These are phyloP conservation scores for Eucalyptus albens DNA, from an alignment of 345 rosid genomes.

Conservation along the genomic window DNA sequence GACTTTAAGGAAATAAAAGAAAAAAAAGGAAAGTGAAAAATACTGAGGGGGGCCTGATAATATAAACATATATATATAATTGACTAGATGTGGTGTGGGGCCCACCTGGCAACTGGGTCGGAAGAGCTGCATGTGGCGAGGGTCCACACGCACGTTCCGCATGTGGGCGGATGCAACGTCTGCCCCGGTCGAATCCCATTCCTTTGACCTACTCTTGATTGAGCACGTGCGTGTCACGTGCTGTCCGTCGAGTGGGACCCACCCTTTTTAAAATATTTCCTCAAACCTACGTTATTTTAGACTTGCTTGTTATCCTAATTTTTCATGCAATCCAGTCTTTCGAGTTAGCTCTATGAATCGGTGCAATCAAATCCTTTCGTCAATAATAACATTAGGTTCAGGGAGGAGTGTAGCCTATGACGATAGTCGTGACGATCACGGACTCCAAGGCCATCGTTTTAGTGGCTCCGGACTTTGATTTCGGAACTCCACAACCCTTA, in stretches of 20 bases:
- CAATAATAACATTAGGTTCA: too few species aligned
- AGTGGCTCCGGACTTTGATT: neutral
- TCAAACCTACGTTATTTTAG: neutral
- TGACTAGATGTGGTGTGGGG: neutral
- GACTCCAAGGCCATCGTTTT: neutral
- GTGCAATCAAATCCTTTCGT: neutral
- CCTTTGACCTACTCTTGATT: neutral
- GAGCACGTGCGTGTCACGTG: neutral
- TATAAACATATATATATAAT: too few species aligned
- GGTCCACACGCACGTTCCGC: neutral
- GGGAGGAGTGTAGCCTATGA: too few species aligned
- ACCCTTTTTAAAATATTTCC: neutral
- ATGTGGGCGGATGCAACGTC: neutral
- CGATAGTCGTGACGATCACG: fast-evolving
- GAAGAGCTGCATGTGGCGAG: neutral
- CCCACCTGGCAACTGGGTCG: neutral
- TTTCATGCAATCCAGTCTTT: neutral
- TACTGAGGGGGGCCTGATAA: neutral
- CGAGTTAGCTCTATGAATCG: neutral
- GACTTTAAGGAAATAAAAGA: neutral
- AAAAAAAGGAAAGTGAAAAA: neutral
- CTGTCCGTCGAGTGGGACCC: neutral
- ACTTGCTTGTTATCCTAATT: neutral
- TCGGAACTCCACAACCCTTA: neutral
- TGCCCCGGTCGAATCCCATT: neutral